Evolutionary conservation across 2,329 filamentous ascomycete species (phyloP).

Genomic region (Epichloe sibirici): DNA sequence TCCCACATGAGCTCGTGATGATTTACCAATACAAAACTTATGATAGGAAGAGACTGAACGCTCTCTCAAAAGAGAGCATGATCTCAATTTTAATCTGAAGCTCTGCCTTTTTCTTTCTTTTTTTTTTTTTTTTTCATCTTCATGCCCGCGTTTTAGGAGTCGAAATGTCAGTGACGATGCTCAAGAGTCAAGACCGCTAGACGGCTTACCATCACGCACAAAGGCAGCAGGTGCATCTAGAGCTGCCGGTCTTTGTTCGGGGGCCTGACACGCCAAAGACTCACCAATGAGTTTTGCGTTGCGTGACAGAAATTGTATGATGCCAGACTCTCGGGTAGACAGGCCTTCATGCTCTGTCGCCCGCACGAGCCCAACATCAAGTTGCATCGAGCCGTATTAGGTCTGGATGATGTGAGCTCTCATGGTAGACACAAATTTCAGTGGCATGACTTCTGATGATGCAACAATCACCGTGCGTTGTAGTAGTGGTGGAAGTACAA

Average conservation of each 20-base stretch:
- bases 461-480: too few relatives aligned
- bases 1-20: slow-evolving; percentile 45
- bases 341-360: not conserved
- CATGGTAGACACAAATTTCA: too few relatives aligned
- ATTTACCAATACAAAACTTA: slow-evolving; percentile 38
- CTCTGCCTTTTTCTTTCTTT: slow-evolving; percentile 14
- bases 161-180: too few relatives aligned
- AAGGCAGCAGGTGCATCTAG: not conserved
- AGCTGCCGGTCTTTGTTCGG: too few relatives aligned
- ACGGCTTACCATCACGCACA: not conserved
- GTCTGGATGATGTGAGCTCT: too few relatives aligned
- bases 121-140: not conserved
- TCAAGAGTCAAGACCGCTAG: not conserved
- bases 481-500: too few relatives aligned
- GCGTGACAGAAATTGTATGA: not conserved
- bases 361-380: too few relatives aligned
- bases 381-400: too few relatives aligned
- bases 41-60: slow-evolving; percentile 62
- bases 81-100: slow-evolving; percentile 55
- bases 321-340: not conserved
- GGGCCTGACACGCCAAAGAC: too few relatives aligned
- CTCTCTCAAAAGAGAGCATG: slow-evolving; percentile 37
- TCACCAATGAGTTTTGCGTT: not conserved
- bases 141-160: too few relatives aligned
- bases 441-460: too few relatives aligned